Evolutionary conservation across 2,329 filamentous ascomycete species (phyloP), one percentile per base, ranked within the genome.

Genomic region (Exserohilum rostratum): DNA sequence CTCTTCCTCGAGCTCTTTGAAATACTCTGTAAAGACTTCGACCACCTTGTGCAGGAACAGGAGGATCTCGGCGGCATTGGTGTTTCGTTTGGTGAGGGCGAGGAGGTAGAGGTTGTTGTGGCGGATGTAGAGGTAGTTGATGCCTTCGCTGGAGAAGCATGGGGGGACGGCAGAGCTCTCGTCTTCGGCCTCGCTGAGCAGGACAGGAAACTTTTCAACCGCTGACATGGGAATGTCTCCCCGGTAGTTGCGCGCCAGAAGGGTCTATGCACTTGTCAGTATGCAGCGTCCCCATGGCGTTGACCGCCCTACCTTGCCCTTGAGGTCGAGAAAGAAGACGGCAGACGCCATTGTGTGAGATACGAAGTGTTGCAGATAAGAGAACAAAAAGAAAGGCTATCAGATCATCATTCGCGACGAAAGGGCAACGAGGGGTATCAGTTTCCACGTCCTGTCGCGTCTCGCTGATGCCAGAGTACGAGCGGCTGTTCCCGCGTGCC

Each of bases 91-190:
- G 53, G 95, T 99, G 57, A 99, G 83, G 60, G 95, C 95, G 69
- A 99, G 90, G 64, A 99, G 89, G 79, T 97, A 99, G 67, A 99
- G 90, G 80, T 99, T 99, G 81, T 96, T 98, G 80, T 99, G 95
- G 72, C 93, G 89, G 78, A 99, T 99, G 80, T 99, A 99, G 73
- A 99, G 90, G 78, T 98, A 99, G 78, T 99, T 99, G 82, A 99
- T 96, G 76, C 95, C 95, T 80, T 99, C 95, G 77, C 96, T 90
- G 37, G 93, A 97, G 83, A 99, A 98, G 79, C 95, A 99, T 62
- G 95, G 95, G 50, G 95, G 92, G 2, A 98, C 95, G 59, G 93
- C 93, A 42, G 93, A 98, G 67, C 91, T 96, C 78, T 99, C 95
- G 86, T 99, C 95, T 87, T 99, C 95, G 68, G 95, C 95, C 80